Percentiles rank a stretch among this genome's conserved stretches.
These are phyloP conservation scores for Trichoderma gamsii DNA, from an alignment of 495 filamentous ascomycete species.

Conservation along the genomic window DNA sequence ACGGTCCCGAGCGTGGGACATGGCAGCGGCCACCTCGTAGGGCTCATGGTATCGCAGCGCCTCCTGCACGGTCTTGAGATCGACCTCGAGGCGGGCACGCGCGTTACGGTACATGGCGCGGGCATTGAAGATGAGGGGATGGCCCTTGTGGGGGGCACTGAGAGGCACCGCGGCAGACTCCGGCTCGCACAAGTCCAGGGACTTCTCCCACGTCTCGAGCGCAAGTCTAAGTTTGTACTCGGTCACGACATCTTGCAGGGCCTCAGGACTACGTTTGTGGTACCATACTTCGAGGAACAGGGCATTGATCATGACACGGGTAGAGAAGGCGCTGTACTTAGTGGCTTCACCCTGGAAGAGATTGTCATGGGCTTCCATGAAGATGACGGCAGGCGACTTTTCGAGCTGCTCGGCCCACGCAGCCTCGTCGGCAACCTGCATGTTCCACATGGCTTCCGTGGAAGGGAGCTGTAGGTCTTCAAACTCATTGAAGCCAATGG, in stretches of 20 bases:
- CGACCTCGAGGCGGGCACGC: conserved; percentile 85
- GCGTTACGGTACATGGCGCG: conserved; percentile 97
- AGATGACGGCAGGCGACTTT: conserved; percentile 66
- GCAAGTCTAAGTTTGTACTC: conserved; percentile 97
- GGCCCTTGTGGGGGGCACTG: conserved; percentile 93
- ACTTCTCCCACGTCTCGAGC: conserved; percentile 96
- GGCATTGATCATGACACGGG: conserved; percentile 97
- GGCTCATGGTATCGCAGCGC: conserved; percentile 94
- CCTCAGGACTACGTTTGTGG: conserved; percentile 94
- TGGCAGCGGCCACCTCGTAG: conserved; percentile 92
- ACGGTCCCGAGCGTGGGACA: conserved; percentile 86
- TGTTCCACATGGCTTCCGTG: conserved; percentile 90
- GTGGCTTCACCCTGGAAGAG: conserved; percentile 89
- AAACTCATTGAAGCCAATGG: conserved; percentile 97
- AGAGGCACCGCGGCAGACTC: conserved; percentile 86
- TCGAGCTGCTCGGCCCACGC: conserved; percentile 74
- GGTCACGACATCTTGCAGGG: conserved; percentile 90
- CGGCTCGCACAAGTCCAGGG: conserved; percentile 86
- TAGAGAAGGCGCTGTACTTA: conserved; percentile 94
- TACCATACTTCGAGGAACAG: conserved; percentile 98
- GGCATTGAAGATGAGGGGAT: conserved; percentile 97
- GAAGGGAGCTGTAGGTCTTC: conserved; percentile 88
- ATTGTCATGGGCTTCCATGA: conserved; percentile 88
- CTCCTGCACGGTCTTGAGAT: conserved; percentile 92
- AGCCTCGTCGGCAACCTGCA: conserved; percentile 71